Percentiles rank a stretch among this genome's conserved stretches.
Evolutionary conservation across 768 basidiomycete species (phyloP).

Genomic region (Sistotremastrum niveocremeum): DNA sequence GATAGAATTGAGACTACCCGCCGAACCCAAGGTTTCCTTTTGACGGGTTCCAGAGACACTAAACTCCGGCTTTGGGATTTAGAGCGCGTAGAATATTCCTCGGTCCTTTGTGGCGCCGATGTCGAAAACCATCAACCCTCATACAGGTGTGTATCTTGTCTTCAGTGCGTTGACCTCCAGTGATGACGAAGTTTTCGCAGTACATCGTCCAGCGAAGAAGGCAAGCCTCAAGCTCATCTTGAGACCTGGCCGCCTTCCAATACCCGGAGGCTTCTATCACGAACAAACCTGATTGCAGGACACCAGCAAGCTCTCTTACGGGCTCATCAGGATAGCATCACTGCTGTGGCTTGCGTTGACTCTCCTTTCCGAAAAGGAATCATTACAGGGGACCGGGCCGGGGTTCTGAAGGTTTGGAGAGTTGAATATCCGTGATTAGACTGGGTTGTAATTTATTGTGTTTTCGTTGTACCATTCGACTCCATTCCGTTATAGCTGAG

Average conservation of each 20-base stretch:
- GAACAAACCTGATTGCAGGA: constrained; percentile 65
- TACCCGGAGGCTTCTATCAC: constrained; percentile 43
- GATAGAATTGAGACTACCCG: constrained; percentile 10
- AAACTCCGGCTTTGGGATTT: constrained; percentile 85
- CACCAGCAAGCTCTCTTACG: constrained; percentile 77
- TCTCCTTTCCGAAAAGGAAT: constrained; percentile 88
- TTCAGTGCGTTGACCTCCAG: neutral
- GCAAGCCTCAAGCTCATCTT: constrained; percentile 36
- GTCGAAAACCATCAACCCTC: constrained; percentile 60
- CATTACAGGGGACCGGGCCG: constrained; percentile 83
- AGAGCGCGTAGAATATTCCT: constrained; percentile 53
- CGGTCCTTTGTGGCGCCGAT: constrained; percentile 68
- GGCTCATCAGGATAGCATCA: constrained; percentile 84
- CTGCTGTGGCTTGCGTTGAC: constrained; percentile 74
- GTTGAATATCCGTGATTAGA: constrained; percentile 27
- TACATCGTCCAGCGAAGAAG: constrained; percentile 24
- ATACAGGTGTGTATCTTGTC: constrained; percentile 46
- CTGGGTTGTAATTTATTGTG: no score
- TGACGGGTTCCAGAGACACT: constrained; percentile 85
- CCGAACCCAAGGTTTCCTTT: constrained; percentile 53
- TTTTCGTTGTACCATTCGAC: no score
- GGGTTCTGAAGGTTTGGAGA: constrained; percentile 84
- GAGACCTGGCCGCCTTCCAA: constrained; percentile 46
- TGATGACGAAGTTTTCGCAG: constrained; percentile 11
- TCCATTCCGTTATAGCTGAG: no score